A percentile compares a stretch with the other conserved stretches of the same genome.
These are phyloP conservation scores for Zygosaccharomyces kombuchaensis DNA, from an alignment of 805 yeast species.

Conservation along the genomic window DNA sequence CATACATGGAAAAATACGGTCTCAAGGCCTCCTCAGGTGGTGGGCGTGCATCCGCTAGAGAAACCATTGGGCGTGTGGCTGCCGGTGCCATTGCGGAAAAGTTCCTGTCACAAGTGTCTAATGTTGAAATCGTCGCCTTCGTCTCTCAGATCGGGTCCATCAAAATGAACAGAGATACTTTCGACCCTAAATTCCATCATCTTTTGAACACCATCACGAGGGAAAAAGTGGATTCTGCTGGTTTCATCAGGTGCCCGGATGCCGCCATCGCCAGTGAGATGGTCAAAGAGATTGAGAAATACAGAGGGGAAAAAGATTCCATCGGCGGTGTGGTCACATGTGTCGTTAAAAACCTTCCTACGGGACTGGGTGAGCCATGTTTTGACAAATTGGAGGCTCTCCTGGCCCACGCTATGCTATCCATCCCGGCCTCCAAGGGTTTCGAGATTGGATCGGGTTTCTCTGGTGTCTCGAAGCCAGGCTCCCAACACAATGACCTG, in stretches of 20 bases:
- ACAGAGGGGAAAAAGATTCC: slow-evolving; percentile 83
- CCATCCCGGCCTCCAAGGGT: slow-evolving; percentile 97
- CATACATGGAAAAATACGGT: slow-evolving; percentile 87
- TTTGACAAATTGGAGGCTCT: slow-evolving; percentile 94
- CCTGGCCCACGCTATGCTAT: slow-evolving; percentile 96
- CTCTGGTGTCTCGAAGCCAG: slow-evolving; percentile 82
- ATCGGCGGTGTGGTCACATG: slow-evolving; percentile 98
- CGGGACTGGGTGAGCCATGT: slow-evolving; percentile 97
- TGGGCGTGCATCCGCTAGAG: slow-evolving; percentile 95
- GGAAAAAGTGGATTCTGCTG: slow-evolving; percentile 79
- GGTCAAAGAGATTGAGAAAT: slow-evolving; percentile 82
- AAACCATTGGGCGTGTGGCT: slow-evolving; percentile 97
- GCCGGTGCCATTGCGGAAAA: slow-evolving; percentile 99
- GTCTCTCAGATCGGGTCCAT: slow-evolving; percentile 88
- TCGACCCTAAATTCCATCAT: slow-evolving; percentile 58
- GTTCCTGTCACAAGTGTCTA: slow-evolving; percentile 66
- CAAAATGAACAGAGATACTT: slow-evolving; percentile 70
- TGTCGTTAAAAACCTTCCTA: slow-evolving; percentile 88
- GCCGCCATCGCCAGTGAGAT: slow-evolving; percentile 63
- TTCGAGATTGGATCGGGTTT: slow-evolving; percentile 98
- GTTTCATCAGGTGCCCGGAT: slow-evolving; percentile 94
- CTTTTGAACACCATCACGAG: slow-evolving; percentile 74
- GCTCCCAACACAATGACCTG: slow-evolving; percentile 90
- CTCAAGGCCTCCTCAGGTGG: slow-evolving; percentile 94
- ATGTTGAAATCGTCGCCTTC: slow-evolving; percentile 93